Base-by-base conservation (phyloP, 805 yeast genomes). In the Saccharomycopsis sp. region DNA sequence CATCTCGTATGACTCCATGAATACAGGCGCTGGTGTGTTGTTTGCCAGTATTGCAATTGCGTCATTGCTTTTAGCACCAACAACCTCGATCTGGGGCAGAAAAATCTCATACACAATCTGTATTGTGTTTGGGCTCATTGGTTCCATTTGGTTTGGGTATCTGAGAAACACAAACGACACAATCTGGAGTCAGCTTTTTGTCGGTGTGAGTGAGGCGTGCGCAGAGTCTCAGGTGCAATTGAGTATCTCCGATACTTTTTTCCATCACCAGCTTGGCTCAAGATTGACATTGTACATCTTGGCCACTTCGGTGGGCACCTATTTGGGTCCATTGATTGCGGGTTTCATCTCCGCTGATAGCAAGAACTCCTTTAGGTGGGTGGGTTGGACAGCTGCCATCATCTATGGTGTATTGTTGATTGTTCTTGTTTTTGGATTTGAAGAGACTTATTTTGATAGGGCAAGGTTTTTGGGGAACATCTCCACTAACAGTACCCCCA, bases 21-120 rank as follows among this genome's bases (percentile, higher is more conserved):
- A 80, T 56, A 74, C 84, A 0, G 89, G 88, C 41, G 87, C 88
- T 2, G 89, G 92, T 48, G 84, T 81, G 19, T 60, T 82, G 37
- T 81, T 81, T 56, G 59, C 76, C 16, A 75, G 81, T 29, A 79
- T 82, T 46, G 89, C 82, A 1, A 68, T 75, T 58, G 72, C 75
- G 26, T 71, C 84, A 2, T 63, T 79, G 19, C 57, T 81, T 43
- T 56, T 77, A 21, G 82, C 85, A 1, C 88, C 89, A 2, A 65
- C 77, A 17, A 71, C 86, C 3, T 73, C 76, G 20, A 60, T 81
- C 25, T 81, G 76, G 54, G 89, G 89, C 3, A 63, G 85, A 51
- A 75, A 80, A 48, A 54, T 79, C 37, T 65, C 81, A 2, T 81
- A 78, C 52, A 50, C 80, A 33, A 63, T 81, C 41, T 79, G 86